Evolutionary conservation across 192 early-diverging fungal species (phyloP), one percentile per base, ranked within the genome.

Genomic region (Backusella luteola): DNA sequence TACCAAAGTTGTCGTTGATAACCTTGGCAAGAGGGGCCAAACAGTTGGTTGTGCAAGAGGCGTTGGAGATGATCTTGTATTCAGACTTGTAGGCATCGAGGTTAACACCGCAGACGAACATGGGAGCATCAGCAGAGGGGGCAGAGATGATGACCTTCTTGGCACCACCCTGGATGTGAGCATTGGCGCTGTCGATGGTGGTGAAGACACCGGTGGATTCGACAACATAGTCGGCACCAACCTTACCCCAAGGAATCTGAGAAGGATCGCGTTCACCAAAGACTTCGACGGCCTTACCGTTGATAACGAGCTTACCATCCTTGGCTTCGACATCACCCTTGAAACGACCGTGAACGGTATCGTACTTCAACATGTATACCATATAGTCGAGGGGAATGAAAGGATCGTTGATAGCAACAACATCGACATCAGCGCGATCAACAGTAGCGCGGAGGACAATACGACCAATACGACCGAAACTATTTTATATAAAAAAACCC

Each of bases 41-140:
- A 87, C 98, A 98, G 93, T 98, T 99, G 92, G 98, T 99, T 76
- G 98, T 99, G 93, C 98, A 99, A 32, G 98, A 99, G 69, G 98
- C 98, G 87, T 99, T 99, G 73, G 96, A 98, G 79, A 99, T 90
- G 78, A 99, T 92, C 39, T 93, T 87, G 85, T 94, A 91, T 74
- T 84, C 85, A 49, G 91, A 84, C 82, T 97, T 92, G 91, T 99
- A 99, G 78, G 91, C 89, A 74, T 96, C 94, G 78, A 94, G 86
- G 92, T 99, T 99, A 87, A 99, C 98, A 85, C 96, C 95, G 78
- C 88, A 90, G 53, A 99, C 98, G 84, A 96, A 99, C 96, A 98
- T 99, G 66, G 98, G 98, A 15, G 97, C 32, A 32, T 32, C 32
- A 32, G 32, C 32, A 32, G 32, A 32, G 32, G 32, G 32, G 32